A percentile compares a stretch with the other conserved stretches of the same genome.
Evolutionary conservation across 2,329 filamentous ascomycete genomes (phyloP).

Genomic region (Chaetomiaceae sp.): DNA sequence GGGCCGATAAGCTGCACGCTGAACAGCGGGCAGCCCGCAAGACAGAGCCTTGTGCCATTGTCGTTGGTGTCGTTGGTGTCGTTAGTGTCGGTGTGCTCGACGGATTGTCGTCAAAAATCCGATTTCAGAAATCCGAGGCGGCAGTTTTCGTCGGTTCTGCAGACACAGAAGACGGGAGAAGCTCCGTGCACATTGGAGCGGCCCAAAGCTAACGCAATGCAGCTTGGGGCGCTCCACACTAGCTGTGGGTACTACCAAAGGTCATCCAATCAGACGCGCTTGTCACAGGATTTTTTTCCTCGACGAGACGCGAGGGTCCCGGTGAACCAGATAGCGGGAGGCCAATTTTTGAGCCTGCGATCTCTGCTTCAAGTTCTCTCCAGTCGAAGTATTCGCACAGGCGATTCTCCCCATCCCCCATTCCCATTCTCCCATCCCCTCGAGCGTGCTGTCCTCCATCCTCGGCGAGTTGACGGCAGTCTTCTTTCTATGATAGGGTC

Average conservation of each 20-base stretch:
- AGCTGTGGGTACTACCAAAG: background rate
- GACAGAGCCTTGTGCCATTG: slow-evolving; percentile 26
- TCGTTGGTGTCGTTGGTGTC: slow-evolving; percentile 7
- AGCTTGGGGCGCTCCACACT: background rate
- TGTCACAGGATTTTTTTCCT: slow-evolving; percentile 6
- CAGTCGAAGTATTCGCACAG: background rate
- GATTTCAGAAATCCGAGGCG: too few species aligned
- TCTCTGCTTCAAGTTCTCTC: background rate
- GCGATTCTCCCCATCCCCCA: background rate
- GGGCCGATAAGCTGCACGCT: slow-evolving; percentile 26
- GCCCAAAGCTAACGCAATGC: too few species aligned
- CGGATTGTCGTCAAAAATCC: background rate
- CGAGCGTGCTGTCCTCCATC: background rate
- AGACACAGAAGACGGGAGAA: too few species aligned
- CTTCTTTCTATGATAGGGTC: slow-evolving; percentile 4
- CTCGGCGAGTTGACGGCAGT: slow-evolving; percentile 6
- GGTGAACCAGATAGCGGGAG: background rate
- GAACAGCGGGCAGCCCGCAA: slow-evolving; percentile 28
- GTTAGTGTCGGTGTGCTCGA: background rate
- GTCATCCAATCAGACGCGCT: slow-evolving; percentile 11
- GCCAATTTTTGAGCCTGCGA: slow-evolving; percentile 10
- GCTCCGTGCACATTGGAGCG: too few species aligned
- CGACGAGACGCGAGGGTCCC: background rate
- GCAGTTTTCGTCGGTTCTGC: too few species aligned
- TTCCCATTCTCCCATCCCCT: background rate